Conservation (phyloP, 1,284 basidiomycete genomes). For the Phlebopus sp. region DNA sequence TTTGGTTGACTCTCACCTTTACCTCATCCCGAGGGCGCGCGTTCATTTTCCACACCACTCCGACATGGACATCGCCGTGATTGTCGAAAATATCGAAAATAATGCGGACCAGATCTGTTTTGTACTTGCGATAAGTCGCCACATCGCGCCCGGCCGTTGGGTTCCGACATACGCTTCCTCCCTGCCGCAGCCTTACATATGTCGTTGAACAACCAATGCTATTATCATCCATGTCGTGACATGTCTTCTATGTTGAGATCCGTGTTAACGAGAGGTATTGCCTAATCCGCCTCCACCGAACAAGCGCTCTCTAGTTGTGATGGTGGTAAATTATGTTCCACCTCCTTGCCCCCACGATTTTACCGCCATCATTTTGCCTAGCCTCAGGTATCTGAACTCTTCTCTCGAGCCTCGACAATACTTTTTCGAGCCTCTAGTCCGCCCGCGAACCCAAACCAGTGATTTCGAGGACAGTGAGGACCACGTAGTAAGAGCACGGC, state of each 20-base stretch:
- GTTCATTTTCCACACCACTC: slow-evolving; percentile 1
- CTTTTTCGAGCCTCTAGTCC: slow-evolving; percentile 40
- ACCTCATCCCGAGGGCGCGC: slow-evolving; percentile 2
- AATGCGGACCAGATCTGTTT: background rate
- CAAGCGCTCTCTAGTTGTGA: background rate
- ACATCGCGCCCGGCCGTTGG: background rate
- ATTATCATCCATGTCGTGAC: background rate
- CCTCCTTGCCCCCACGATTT: slow-evolving; percentile 9
- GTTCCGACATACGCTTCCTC: background rate
- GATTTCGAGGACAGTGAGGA: slow-evolving; percentile 48
- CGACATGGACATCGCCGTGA: slow-evolving; percentile 1
- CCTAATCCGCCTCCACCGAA: slow-evolving; percentile 3
- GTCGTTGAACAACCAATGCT: background rate
- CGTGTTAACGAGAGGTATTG: background rate
- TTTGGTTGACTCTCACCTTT: background rate
- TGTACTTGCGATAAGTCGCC: background rate
- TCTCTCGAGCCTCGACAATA: slow-evolving; percentile 15
- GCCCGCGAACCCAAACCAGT: slow-evolving; percentile 59
- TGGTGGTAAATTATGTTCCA: background rate
- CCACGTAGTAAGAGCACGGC: slow-evolving; percentile 47
- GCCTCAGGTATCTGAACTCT: background rate
- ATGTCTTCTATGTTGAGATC: background rate
- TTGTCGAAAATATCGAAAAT: background rate
- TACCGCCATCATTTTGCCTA: background rate
- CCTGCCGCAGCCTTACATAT: background rate